Percentiles rank a stretch among this genome's conserved stretches.
Conservation (phyloP, 306 rosid species). For the Bauhinia variegata region DNA sequence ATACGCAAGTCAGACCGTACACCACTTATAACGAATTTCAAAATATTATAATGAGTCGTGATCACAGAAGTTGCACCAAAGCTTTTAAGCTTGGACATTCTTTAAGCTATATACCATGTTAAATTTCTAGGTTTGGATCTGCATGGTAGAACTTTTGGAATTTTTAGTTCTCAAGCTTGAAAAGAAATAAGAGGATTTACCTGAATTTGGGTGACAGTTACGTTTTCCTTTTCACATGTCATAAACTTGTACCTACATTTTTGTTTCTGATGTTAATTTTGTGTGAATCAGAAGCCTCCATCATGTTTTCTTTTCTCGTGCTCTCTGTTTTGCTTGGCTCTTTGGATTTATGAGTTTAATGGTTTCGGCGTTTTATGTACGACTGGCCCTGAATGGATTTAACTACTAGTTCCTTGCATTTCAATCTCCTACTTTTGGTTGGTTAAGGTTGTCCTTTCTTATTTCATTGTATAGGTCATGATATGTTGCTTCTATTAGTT, state of each 20-base stretch:
- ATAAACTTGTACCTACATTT: neutral
- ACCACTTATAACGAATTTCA: too few species aligned
- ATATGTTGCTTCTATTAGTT: constrained; percentile 13
- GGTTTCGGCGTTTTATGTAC: neutral
- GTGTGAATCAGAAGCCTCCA: neutral
- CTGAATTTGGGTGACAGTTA: constrained; percentile 2
- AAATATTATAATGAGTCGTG: too few species aligned
- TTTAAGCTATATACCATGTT: neutral
- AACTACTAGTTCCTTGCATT: neutral
- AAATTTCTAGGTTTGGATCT: too few species aligned
- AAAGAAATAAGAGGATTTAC: neutral
- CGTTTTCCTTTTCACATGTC: neutral
- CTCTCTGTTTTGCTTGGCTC: neutral
- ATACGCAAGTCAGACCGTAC: too few species aligned
- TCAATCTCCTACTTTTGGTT: neutral
- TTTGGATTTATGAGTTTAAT: constrained; percentile 1
- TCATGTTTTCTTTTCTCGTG: neutral
- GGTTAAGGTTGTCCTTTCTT: too few species aligned
- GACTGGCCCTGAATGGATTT: neutral
- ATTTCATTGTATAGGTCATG: too few species aligned
- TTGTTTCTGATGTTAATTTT: neutral
- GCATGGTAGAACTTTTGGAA: too few species aligned
- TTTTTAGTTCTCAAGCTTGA: too few species aligned
- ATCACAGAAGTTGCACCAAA: too few species aligned
- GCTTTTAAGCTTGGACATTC: too few species aligned